Evolutionary conservation across 768 basidiomycete genomes (phyloP), one percentile per base, ranked within the genome.

Genomic region (Fomitopsis pulvina): DNA sequence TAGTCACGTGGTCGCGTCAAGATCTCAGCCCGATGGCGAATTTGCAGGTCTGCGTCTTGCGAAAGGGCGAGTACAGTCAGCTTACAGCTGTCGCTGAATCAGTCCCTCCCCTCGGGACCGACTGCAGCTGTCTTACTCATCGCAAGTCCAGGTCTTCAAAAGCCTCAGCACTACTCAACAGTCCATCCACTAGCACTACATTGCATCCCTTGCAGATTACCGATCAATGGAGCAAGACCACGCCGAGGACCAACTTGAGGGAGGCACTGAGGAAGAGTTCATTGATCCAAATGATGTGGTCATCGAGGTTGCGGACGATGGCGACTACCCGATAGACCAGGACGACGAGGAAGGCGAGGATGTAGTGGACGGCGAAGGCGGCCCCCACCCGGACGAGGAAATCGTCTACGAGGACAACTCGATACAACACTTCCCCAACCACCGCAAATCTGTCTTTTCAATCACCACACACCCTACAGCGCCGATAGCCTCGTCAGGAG

Each of bases 401-500:
- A 55, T 64, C 26, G 52, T 66, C 20, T 74, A 64, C 50, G 68
- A 80, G 53, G 79, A 81, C 63, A 86, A 81, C 61, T 82, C 83
- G 10, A 71, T 88, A 11, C 85, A 83, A 62, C 74, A 76, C 51
- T 92, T 92, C 63, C 63, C 73, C 14, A 68, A 68, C 7, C 94
- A 98, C 67, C 63, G 65, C 14, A 68, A 76, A 22, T 93, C 95
- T 16, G 88, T 97, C 27, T 99, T 96, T 65, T 68, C 83, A 27
- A 74, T 98, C 32, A 73, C 92, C 3, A 76, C 80, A 28, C 96
- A 99, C 63, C 95, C 96, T 0, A 79, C 79, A 12, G 74, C 84
- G 51, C 80, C 86, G 3, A 73, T 98, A 20, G 93, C 91, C 6
- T 85, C 81, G 20, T 92, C 93, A 1, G 96, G 96, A 24, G 96